Evolutionary conservation across 2,329 filamentous ascomycete species (phyloP).

Genomic region (Trichophaea hybrida): DNA sequence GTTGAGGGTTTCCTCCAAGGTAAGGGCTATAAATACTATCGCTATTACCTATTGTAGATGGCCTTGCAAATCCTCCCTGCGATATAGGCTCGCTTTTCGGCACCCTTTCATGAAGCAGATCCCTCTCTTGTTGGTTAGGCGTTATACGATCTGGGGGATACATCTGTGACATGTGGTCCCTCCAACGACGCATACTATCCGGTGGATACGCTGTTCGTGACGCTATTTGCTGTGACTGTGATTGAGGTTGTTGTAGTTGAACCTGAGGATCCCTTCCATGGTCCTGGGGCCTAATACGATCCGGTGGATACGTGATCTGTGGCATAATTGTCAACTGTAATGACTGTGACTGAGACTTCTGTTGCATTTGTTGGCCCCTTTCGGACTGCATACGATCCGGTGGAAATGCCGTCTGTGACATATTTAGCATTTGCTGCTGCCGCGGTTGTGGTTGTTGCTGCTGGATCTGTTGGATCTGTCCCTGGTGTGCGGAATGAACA

Average conservation of each 20-base stretch:
- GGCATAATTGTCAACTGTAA: background rate
- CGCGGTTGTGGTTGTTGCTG: background rate
- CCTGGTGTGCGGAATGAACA: too few species aligned
- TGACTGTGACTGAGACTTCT: background rate
- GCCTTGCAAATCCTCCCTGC: too few species aligned
- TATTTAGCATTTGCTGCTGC: background rate
- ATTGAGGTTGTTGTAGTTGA: background rate
- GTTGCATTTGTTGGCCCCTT: too few species aligned
- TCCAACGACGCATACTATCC: background rate
- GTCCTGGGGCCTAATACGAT: background rate
- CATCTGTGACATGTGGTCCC: background rate
- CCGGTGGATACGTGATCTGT: background rate
- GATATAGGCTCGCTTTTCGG: too few species aligned
- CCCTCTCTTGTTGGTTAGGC: too few species aligned
- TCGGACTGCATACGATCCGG: too few species aligned
- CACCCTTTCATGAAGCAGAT: background rate
- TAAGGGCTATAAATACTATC: too few species aligned
- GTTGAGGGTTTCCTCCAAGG: too few species aligned
- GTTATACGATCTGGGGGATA: background rate
- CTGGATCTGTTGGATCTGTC: too few species aligned
- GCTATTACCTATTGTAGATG: too few species aligned
- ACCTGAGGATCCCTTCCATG: background rate
- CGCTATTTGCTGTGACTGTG: background rate
- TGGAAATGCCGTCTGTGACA: too few species aligned
- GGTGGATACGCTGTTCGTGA: background rate